Conservation (phyloP, 345 rosid species). For the Pistacia atlantica region DNA sequence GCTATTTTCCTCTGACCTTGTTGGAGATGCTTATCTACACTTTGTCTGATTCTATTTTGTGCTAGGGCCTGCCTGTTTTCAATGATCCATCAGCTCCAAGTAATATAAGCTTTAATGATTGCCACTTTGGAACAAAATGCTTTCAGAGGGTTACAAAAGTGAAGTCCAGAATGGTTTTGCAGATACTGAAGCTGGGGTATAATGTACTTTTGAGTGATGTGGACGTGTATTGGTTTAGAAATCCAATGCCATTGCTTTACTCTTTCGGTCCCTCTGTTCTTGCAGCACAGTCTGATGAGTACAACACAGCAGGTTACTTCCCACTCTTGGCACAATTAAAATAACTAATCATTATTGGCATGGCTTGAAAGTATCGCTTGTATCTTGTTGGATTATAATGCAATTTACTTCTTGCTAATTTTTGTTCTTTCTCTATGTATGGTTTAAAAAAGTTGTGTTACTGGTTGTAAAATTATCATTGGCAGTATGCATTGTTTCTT, state of each 20-base stretch:
- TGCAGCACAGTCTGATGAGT: slow-evolving; percentile 84
- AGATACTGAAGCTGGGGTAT: slow-evolving; percentile 82
- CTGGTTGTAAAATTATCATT: not conserved
- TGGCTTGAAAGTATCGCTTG: slow-evolving; percentile 10
- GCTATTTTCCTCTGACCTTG: not conserved
- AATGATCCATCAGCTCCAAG: slow-evolving; percentile 67
- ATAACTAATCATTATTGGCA: not conserved
- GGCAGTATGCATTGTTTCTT: not conserved
- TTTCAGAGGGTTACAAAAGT: slow-evolving; percentile 91
- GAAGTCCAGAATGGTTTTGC: slow-evolving; percentile 83
- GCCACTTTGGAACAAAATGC: slow-evolving; percentile 93
- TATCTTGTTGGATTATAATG: not conserved
- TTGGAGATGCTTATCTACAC: slow-evolving; percentile 2
- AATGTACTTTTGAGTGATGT: slow-evolving; percentile 89
- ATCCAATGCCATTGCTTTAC: slow-evolving; percentile 68
- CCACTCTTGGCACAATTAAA: slow-evolving; percentile 7
- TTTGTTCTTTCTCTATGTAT: not conserved
- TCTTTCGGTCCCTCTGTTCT: slow-evolving; percentile 79
- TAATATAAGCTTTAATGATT: slow-evolving; percentile 82
- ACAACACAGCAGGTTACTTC: slow-evolving; percentile 62
- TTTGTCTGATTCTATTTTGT: slow-evolving; percentile 18
- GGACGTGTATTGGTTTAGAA: slow-evolving; percentile 86
- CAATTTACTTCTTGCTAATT: not conserved
- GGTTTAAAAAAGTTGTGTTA: not conserved
- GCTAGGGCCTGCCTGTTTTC: slow-evolving; percentile 87